Base-by-base conservation (phyloP, 169 alveolate species). In the Plasmodium adleri region DNA sequence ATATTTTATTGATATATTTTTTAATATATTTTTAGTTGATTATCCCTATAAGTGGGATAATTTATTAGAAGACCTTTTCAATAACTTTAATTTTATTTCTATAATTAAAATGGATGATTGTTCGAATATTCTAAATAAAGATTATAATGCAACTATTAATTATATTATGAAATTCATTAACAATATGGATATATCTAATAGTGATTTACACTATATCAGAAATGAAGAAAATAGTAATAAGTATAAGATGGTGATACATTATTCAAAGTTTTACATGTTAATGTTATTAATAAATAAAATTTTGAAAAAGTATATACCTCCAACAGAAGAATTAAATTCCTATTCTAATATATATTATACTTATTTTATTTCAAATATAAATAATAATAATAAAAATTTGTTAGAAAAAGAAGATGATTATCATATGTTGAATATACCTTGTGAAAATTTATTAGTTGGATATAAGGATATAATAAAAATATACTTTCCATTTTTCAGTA, bases 391-490 rank as follows among this genome's bases (percentile, higher is more conserved):
- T 78, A 78, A 54, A 45, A 59, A 78, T 43, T 78, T 78, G 10
- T 49, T 78, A 32, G 78, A 78, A 67, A 78, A 15, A 43, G 58
- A 58, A 64, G 71, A 78, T 50, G 88, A 74, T 45, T 78, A 66
- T 32, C 43, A 71, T 71, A 20, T n/a, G 52, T 66, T 78, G 67
- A 78, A 66, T 49, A 78, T 78, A 47, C 89, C 89, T 26, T 78
- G 89, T 66, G 89, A 78, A 78, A 78, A 78, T 78, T 78, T 78
- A 47, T 78, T 78, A 78, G 12, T 47, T n/a, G 89, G 89, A 45
- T 59, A 59, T 78, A 66, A 64, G 78, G 89, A 78, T 43, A 78
- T 78, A 78, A 66, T 78, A 66, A 78, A 52, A 45, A 50, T 78
- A 66, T 78, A 12, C 56, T 78, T 78, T 28, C 80, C 89, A 10